Evolutionary conservation across 2,329 filamentous ascomycete genomes (phyloP), one percentile per base, ranked within the genome.

Genomic region (Phoma sp.): DNA sequence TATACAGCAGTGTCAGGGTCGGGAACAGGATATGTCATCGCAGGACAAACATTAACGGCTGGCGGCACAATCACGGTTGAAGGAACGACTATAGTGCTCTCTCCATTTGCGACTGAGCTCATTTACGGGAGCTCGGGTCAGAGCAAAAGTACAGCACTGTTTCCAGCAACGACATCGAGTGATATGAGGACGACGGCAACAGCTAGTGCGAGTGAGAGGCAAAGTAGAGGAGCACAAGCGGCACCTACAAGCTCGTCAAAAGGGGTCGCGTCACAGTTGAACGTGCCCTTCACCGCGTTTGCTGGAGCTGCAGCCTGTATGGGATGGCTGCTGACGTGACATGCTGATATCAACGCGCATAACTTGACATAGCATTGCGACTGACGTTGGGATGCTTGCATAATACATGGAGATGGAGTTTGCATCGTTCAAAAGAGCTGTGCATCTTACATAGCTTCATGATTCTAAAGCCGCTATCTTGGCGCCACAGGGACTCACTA

Each of bases 1-100:
- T 72, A 5, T 2, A 74, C 69, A 1, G 70, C 77, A 35, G 78
- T 75, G 2, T 74, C 74, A 1, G 79, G 80, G 57, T 77, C 77
- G 27, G 77, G 77, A 2, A 79, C 77, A 1, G 75, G 78, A 30
- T 80, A 77, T 63, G 73, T 74, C 38, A 62, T 81, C 4, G 71
- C 56, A 1, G 77, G 75, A 6, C 66, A 73, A 41, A 75, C 67
- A 1, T 59, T 77, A 10, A 72, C 69, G 1, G 66, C 73, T 14
- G 75, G 78, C 8, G 78, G 76, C 1, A 68, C 69, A 4, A 76
- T 69, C 1, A 72, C 71, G 0, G 54, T 78, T 2, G 67, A 68
- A 45, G 77, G 75, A 0, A 78, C 74, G n/a, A 67, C 75, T 2
- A 65, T 80, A 39, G 75, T 73, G 35, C 68, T 81, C 6, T 77